Evolutionary conservation across 352 stramenopile genomes (phyloP), one percentile per base, ranked within the genome.

Genomic region (Pythium biforme): DNA sequence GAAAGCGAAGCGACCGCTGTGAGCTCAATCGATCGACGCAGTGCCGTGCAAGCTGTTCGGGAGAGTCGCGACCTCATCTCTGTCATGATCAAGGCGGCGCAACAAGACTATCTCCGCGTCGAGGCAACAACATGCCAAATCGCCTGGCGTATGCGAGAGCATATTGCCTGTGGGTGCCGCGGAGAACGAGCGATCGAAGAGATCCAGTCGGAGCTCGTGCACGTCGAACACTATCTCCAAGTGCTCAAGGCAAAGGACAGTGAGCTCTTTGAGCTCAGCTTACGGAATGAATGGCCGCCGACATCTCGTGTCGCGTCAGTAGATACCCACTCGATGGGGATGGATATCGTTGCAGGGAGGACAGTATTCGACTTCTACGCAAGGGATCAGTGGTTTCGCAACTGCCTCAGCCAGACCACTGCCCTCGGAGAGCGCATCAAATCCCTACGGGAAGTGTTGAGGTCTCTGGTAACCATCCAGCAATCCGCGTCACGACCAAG

Each of bases 41-140:
- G 41, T 33, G 55, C 54, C 3, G 27, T 33, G 1, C 8, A 50
- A n/a, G 54, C 62, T 3, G 53, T 62, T n/a, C 62, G 48, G 7
- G 39, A 29, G 5, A 60, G 62, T 25, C 34, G 39, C 10, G 54
- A 50, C 6, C 26, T 59, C 14, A 37, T 69, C 4, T 15, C 27
- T 19, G 54, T 51, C 10, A 47, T 70, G 27, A 65, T 70, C 11
- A 8, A n/a, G 4, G 33, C 60, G 49, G 23, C 60, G n/a, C 41
- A 60, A 31, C 19, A 62, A 46, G 40, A 74, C 27, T 29, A 65
- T 48, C 31, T 81, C 11, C 12, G 20, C 6, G 39, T 59, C 0
- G 73, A 81, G 46, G 70, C 58, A 3, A 66, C 50, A 6, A 39
- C 71, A 15, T 75, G 73, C 33, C 68, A 76, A 25, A 61, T 81